Evolutionary conservation across 2,329 filamentous ascomycete genomes (phyloP), one percentile per base, ranked within the genome.

Genomic region (Microdochium nivale): DNA sequence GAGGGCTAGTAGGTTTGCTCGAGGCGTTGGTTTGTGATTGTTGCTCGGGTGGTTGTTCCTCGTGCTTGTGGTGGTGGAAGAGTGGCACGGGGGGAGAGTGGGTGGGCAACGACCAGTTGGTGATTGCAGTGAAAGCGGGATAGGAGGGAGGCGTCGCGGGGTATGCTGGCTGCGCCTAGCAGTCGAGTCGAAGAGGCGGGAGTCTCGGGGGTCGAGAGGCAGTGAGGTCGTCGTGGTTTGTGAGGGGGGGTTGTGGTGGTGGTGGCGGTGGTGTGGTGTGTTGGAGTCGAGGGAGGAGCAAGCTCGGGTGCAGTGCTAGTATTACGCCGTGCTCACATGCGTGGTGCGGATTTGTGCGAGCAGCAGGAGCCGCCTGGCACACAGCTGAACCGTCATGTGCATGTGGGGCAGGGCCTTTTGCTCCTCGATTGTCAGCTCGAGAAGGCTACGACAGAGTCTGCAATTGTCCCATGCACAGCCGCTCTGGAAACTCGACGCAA

Each of bases 291-390:
- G 27, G 27, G 27, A 30, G 40, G 40, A 44, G 21, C n/a, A 44
- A 19, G 9, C 40, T 19, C 13, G 19, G 23, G 40, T 7, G 8
- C n/a, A n/a, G n/a, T n/a, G n/a, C 35, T 13, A 23, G 40, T 44
- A 44, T 44, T 44, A 16, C 21, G 40, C 40, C 5, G 21, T 4
- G 40, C 27, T 5, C n/a, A n/a, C n/a, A n/a, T n/a, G 27, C 27
- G 40, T n/a, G 40, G 40, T 44, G 40, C 40, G 40, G n/a, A 44
- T 44, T 44, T 44, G 40, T 44, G 40, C 40, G 40, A 44, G 40
- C 40, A 44, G 40, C 40, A 44, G 40, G n/a, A 44, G 40, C 40
- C 40, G 40, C 40, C 40, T 44, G 40, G 40, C 40, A 44, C 40
- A 21, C 40, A 44, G 40, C 40, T 44, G 40, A 24, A 13, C 21